Percentiles rank a stretch among this genome's conserved stretches.
phyloP scores from a whole-genome alignment of 441 rosid species.

The Jatropha multifida region DNA sequence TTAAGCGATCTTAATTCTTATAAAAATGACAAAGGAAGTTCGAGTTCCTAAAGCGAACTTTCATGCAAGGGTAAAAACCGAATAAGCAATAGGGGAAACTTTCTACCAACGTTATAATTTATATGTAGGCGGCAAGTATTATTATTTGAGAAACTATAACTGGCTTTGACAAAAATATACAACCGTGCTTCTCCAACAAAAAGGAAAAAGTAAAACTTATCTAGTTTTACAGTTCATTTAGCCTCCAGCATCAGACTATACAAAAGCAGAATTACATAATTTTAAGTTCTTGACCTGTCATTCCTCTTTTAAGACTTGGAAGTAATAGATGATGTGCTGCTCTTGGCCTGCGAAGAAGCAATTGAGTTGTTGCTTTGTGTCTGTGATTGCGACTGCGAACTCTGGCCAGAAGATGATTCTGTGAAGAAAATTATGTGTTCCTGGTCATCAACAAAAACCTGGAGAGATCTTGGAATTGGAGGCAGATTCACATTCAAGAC shows the following conservation, averaged over 20 bases:
- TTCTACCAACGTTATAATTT: neutral
- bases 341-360: constrained; percentile 35
- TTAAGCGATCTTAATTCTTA: no score
- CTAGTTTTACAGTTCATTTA: neutral
- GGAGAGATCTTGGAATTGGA: constrained; percentile 55
- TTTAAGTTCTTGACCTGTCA: neutral
- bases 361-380: constrained; percentile 29
- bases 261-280: neutral
- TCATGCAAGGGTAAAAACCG: no score
- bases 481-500: constrained; percentile 51
- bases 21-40: no score
- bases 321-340: constrained; percentile 22
- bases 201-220: neutral
- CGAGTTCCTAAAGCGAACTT: no score
- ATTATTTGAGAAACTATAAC: neutral
- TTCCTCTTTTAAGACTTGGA: constrained; percentile 20
- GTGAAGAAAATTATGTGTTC: constrained; percentile 57
- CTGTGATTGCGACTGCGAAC: constrained; percentile 25
- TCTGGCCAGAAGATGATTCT: constrained; percentile 47
- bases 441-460: constrained; percentile 37
- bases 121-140: neutral
- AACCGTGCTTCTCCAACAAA: neutral
- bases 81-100: neutral
- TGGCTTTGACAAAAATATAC: neutral
- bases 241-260: neutral